Base-by-base conservation (phyloP, 2,329 filamentous ascomycete species). In the Colletotrichum sp. region DNA sequence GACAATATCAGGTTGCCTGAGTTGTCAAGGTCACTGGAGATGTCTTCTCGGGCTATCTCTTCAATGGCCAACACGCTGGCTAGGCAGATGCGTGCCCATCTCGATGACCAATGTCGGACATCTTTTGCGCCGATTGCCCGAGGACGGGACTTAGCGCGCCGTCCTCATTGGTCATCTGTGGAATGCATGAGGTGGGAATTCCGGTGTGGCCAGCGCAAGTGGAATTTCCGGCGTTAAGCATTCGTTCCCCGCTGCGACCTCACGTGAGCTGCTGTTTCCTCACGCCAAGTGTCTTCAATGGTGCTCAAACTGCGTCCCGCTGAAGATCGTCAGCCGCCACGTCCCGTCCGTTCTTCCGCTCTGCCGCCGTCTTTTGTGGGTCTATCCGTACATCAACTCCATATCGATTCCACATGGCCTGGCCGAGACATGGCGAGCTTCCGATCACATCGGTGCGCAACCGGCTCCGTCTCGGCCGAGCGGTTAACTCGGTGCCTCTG, bases 81-180 rank as follows among this genome's bases (percentile, higher is more conserved):
- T 34, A 67, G 36, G 67, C 72, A 75, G 61, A 69, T 36, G 48
- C 43, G 8, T 34, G n/a, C 60, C 32, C 30, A 18, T 69, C 24
- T 43, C 55, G 34, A 28, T 28, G 26, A 21, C 7, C 28, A 26
- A 70, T 28, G 67, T 71, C 80, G 80, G 80, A 78, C 39, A 65
- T 78, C 78, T 63, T 81, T 80, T 80, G 74, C 48, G 69, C 80
- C 80, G 80, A 79, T 76, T 52, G 15, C 59, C 80, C 80, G 80
- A 81, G 43, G 59, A 73, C 73, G 65, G 67, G 66, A 61, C 26
- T 67, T 70, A 39, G 24, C n/a, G n/a, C 9, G 8, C 59, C 7
- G 1, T 7, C 28, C 9, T 60, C 15, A 74, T 74, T 69, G 70
- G 74, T 12, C 30, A 2, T 30, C 5, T 43, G 30, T 7, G 4